A percentile compares a stretch with the other conserved stretches of the same genome.
phyloP scores from a whole-genome alignment of 306 rosid species.

The Quercus rubra region DNA sequence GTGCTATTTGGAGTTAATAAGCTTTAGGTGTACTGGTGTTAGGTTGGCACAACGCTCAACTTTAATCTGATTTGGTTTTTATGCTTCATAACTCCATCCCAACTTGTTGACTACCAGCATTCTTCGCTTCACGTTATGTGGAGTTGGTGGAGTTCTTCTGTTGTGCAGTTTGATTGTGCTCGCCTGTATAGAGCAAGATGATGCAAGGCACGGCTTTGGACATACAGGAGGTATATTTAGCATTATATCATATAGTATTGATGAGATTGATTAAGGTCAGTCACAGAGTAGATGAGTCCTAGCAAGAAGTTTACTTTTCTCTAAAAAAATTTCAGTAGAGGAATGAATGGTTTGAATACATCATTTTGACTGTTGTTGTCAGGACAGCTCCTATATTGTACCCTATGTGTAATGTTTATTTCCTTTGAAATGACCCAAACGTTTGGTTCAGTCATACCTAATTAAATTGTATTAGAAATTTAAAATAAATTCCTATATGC shows the following conservation, averaged over 20 bases:
- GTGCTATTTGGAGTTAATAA: background rate
- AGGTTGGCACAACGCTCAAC: constrained; percentile 3
- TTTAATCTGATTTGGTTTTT: background rate
- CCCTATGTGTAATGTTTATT: background rate
- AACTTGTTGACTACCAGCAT: constrained; percentile 36
- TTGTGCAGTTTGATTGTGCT: constrained; percentile 46
- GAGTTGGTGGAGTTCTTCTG: constrained; percentile 45
- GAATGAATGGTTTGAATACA: background rate
- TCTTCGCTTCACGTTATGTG: constrained; percentile 43
- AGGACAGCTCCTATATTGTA: background rate
- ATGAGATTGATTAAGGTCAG: background rate
- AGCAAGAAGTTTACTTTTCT: background rate
- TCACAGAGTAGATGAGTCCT: background rate
- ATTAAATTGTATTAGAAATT: background rate
- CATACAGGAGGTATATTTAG: constrained; percentile 57
- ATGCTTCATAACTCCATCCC: background rate
- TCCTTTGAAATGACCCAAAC: background rate
- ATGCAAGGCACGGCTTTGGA: constrained; percentile 61
- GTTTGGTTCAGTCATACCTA: background rate
- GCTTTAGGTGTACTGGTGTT: background rate
- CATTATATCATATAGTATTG: background rate
- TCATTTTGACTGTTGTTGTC: background rate
- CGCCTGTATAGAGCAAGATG: constrained; percentile 54
- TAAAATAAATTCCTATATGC: background rate
- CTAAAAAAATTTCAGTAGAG: background rate